Evolutionary conservation across 106 monocot species (phyloP), one percentile per base, ranked within the genome.

Genomic region (Dendrobium chrysotoxum): DNA sequence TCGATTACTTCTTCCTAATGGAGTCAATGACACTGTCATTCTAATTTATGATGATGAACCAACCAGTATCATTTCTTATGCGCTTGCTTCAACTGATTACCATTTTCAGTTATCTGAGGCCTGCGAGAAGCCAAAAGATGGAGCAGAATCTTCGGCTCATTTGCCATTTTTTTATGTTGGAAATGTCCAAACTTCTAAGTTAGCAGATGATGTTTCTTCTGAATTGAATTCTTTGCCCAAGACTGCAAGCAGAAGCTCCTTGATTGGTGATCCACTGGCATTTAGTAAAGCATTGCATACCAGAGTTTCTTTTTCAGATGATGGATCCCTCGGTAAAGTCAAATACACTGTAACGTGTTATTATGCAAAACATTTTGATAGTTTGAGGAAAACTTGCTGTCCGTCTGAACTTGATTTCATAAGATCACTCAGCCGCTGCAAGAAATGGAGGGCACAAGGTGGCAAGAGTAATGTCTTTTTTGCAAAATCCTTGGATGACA

Each of bases 401-500:
- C 90, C 93, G 71, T 90, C 86, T n/a, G 91, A 96, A 46, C 53
- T 87, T 75, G 96, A 93, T 84, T 96, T 88, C 76, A 65, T 93
- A 70, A 90, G 90, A 78, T 96, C 96, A 76, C 88, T 96, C 45
- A 93, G 96, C 83, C 89, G 96, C 17, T 96, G 96, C 73, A 96
- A 92, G 79, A 93, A 93, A 79, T 96, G 96, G 96, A 90, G 88
- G 23, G 93, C 96, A 75, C 96, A 93, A 54, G 91, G 96, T 73
- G 91, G 93, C 6, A 96, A 96, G 86, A 96, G 96, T 79, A 96
- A 96, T 85, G 96, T 89, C 15, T 93, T 96, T 70, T 96, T 96
- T 86, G 96, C 96, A 18, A 96, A 96, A 80, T 88, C 96, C 30
- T 79, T 96, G 78, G 96, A 96, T 85, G 96, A 96, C 38, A 91